Evolutionary conservation across 2,329 filamentous ascomycete genomes (phyloP), one percentile per base, ranked within the genome.

Genomic region (Colletotrichum sp.): DNA sequence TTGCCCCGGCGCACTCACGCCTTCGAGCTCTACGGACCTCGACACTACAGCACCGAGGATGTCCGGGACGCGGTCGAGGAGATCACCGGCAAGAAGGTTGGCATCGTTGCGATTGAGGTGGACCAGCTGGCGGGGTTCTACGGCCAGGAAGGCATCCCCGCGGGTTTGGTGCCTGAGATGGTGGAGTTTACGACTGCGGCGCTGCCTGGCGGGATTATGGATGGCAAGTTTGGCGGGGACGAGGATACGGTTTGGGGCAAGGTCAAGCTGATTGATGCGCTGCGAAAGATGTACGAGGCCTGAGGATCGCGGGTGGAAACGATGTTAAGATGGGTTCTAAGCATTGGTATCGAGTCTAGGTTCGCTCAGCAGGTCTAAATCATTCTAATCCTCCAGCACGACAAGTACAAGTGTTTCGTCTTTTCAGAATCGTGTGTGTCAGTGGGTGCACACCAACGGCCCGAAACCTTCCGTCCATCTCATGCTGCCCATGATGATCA

Each of bases 401-500:
- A 10, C 44, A 52, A 52, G n/a, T 52, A n/a, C n/a, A 48, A n/a
- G n/a, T n/a, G n/a, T n/a, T n/a, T n/a, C n/a, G n/a, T n/a, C n/a
- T n/a, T n/a, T n/a, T n/a, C n/a, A 5, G 16, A 18, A 39, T 9
- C 16, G 39, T 6, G 4, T 10, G 7, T 4, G 24, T 76, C 59
- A 76, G 30, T 65, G 74, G 3, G 24, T 69, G n/a, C 89, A 90
- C 10, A 81, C 65, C 71, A 90, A 71, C 3, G 78, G 78, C 18
- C 81, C 83, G 79, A 92, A 93, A 1, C 91, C 92, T 8, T 86
- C 83, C 32, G 89, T 93, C 95, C 95, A 98, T 75, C 90, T 86
- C 81, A 96, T 84, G 75, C 93, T 92, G 0, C 95, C 95, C 92
- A 96, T 95, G 22, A 96, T 89, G 1, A 91, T 87, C 28, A 96